Base-by-base conservation (phyloP, 495 filamentous ascomycete genomes). In the Saxophila tyrrhenica region DNA sequence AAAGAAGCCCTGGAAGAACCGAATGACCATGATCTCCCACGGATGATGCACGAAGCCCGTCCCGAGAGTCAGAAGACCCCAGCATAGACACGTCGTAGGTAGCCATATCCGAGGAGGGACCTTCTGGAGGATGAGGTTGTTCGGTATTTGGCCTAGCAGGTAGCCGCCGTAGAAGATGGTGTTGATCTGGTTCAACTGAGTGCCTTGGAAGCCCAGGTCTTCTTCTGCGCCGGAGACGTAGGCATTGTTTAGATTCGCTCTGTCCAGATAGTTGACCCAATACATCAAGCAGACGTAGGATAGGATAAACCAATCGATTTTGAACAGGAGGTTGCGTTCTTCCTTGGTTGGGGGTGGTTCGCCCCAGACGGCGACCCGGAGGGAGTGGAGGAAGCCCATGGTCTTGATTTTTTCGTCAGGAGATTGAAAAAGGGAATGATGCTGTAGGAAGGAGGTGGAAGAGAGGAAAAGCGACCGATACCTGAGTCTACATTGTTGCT, bases 1-100 rank as follows among this genome's bases (percentile, higher is more conserved):
- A 32, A 72, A 71, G 10, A 83, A 62, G n/a, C 78, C 82, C 60
- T 80, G 75, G 61, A 86, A 82, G 71, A 86, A 84, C 3, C 83
- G 78, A 55, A 86, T 80, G 0, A 75, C 78, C 73, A 80, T 81
- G 57, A 86, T 78, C n/a, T 73, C 64, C 39, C 72, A 65, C 0
- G 75, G 75, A 1, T 65, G 69, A 5, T 72, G 70, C 2, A 69
- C 72, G 0, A 72, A 70, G 1, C 78, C 80, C 1, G 77, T 80
- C 32, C 74, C 65, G 75, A 84, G 80, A 16, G 81, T 84, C 22
- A 84, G 54, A 0, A 64, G 69, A 0, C 75, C 79, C 82, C 82
- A 86, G 46, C 77, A 54, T 0, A 81, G 46, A 73, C 80, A 79
- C 67, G 80, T 81, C 2, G 68, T 57, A 0, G 82, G 80, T 54